Evolutionary conservation across 257 asterid genomes (phyloP).

Genomic region (Sherardia arvensis): DNA sequence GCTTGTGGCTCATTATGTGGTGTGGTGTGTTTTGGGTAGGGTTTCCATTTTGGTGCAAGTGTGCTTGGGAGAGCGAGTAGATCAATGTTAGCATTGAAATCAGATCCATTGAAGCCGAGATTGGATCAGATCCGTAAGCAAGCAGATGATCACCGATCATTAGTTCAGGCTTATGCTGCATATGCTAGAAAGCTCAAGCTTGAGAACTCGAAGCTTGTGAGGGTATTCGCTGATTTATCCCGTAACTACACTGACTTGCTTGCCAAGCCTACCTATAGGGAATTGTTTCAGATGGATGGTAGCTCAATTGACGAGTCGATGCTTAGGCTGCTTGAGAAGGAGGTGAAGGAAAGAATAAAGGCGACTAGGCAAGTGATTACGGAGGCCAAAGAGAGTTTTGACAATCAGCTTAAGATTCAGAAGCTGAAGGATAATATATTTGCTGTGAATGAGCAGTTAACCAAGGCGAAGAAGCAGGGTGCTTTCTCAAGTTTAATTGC

Average conservation of each 20-base stretch:
- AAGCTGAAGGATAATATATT: conserved; percentile 40
- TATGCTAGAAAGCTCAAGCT: conserved; percentile 52
- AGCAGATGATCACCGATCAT: conserved; percentile 34
- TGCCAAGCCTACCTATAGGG: conserved; percentile 17
- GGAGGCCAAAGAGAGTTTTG: conserved; percentile 47
- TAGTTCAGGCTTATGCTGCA: conserved; percentile 29
- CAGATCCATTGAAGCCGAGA: conserved; percentile 40
- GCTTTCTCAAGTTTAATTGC: conserved; percentile 48
- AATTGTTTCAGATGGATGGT: conserved; percentile 21
- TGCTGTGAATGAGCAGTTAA: conserved; percentile 38
- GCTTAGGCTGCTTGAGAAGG: conserved; percentile 38
- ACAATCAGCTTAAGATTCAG: conserved; percentile 43
- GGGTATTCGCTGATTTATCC: conserved; percentile 34
- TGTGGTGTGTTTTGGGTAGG: conserved; percentile 10
- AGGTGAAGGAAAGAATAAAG: conserved; percentile 43
- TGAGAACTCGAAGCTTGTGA: conserved; percentile 37
- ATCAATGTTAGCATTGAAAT: conserved; percentile 29
- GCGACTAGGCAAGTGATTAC: conserved; percentile 28
- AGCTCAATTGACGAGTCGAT: conserved; percentile 25
- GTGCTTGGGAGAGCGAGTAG: conserved; percentile 18
- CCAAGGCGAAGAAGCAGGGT: conserved; percentile 42
- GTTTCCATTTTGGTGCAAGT: conserved; percentile 5
- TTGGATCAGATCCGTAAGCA: conserved; percentile 39
- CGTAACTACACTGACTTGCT: conserved; percentile 31
- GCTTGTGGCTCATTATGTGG: background rate